A percentile compares a stretch with the other conserved stretches of the same genome.
Evolutionary conservation across 202 grass and related monocot genomes (phyloP).

Genomic region (Alloteropsis angusta): DNA sequence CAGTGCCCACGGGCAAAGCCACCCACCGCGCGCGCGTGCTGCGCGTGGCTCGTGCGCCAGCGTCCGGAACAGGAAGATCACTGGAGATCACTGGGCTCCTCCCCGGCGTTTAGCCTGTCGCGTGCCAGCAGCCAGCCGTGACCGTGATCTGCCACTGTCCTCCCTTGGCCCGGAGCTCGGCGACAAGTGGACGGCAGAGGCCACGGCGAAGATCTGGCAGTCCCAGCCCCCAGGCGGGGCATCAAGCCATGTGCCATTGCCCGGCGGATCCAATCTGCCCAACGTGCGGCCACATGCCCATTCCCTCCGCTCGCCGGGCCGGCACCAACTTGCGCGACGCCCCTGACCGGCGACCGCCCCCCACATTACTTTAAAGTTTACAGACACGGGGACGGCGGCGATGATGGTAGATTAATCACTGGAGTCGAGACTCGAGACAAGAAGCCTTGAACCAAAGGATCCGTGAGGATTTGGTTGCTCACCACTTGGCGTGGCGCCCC

Average conservation of each 20-base stretch:
- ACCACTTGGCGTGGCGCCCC: neutral
- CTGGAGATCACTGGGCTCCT: neutral
- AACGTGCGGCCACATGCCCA: conserved; percentile 26
- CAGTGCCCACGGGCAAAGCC: neutral
- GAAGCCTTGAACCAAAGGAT: too few relatives aligned
- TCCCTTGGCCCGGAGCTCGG: too few relatives aligned
- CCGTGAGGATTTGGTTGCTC: neutral
- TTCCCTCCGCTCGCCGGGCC: neutral
- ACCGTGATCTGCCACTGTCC: neutral
- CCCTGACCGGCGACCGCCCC: neutral
- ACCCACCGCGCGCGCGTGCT: neutral
- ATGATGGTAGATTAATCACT: too few relatives aligned
- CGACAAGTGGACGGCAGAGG: conserved; percentile 3
- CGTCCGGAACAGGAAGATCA: neutral
- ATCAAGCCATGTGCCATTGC: conserved; percentile 31
- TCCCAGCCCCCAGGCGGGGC: neutral
- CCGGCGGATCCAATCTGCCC: conserved; percentile 18
- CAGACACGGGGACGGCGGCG: too few relatives aligned
- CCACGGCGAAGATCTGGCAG: neutral
- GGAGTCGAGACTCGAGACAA: too few relatives aligned
- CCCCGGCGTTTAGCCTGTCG: neutral
- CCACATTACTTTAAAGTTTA: neutral
- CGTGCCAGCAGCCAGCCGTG: too few relatives aligned
- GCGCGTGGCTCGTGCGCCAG: neutral
- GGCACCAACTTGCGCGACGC: neutral